A percentile compares a stretch with the other conserved stretches of the same genome.
phyloP scores from a whole-genome alignment of 2,329 filamentous ascomycete species.

The Xylariaceae sp. region DNA sequence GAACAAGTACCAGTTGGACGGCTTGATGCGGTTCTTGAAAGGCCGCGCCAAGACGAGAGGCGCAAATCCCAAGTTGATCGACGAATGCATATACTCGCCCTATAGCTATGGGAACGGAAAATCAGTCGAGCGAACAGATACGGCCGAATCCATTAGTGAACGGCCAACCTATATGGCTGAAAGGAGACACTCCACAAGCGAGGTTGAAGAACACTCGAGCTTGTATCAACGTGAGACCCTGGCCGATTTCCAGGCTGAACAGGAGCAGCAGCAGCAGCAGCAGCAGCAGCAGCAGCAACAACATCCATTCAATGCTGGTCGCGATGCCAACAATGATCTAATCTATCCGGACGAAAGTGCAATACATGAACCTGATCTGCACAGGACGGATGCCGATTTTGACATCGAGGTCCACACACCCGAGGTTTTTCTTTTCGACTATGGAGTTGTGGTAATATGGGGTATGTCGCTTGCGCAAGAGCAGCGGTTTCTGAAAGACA shows the following conservation, averaged over 20 bases:
- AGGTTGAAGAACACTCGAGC: slow-evolving; percentile 56
- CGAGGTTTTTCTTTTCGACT: slow-evolving; percentile 94
- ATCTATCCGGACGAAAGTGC: slow-evolving; percentile 31
- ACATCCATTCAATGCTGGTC: slow-evolving; percentile 23
- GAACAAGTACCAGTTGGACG: slow-evolving; percentile 84
- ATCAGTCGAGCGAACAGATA: slow-evolving; percentile 34
- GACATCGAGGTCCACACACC: slow-evolving; percentile 86
- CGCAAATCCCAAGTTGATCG: slow-evolving; percentile 83
- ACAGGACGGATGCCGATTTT: slow-evolving; percentile 58
- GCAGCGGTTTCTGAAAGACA: slow-evolving; percentile 84
- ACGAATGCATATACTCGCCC: slow-evolving; percentile 95
- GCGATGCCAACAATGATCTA: slow-evolving; percentile 32
- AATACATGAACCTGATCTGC: slow-evolving; percentile 30
- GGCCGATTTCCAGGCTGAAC: slow-evolving; percentile 50
- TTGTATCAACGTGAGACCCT: slow-evolving; percentile 57
- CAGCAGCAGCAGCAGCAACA: slow-evolving; percentile 20
- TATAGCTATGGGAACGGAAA: slow-evolving; percentile 64
- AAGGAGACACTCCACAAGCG: slow-evolving; percentile 71
- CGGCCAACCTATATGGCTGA: slow-evolving; percentile 47
- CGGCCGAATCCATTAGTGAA: slow-evolving; percentile 26
- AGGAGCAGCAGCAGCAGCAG: slow-evolving; percentile 17
- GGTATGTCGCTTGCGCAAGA: slow-evolving; percentile 92
- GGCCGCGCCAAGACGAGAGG: slow-evolving; percentile 71
- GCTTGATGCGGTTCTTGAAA: slow-evolving; percentile 85
- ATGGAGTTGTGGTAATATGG: slow-evolving; percentile 97